Evolutionary conservation across 306 rosid genomes (phyloP), one percentile per base, ranked within the genome.

Genomic region (Sechiopsis laciniata): DNA sequence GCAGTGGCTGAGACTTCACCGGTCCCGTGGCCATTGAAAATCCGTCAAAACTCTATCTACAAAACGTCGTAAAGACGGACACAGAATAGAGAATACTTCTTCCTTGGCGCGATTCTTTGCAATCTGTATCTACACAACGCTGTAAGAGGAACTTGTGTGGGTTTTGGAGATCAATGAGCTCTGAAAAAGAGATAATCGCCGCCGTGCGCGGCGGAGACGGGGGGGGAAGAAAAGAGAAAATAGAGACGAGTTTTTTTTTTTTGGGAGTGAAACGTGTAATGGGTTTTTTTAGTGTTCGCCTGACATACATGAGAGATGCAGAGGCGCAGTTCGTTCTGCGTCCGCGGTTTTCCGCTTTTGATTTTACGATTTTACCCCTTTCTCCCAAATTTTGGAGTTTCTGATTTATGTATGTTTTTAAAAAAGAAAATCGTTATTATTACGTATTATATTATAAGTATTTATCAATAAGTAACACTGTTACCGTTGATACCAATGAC

Each of bases 1-100:
- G 97, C 55, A 94, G 85, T 46, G 96, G 99, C 73, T 86, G 88
- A 11, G 99, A 86, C 85, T 94, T 91, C 50, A 75, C 89, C 14
- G 97, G 99, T 9, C 88, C 88, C 7, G 97, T 88, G 20, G 97
- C 88, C 99, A 94, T 94, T 83, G 56, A 19, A 64, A 64, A 62
- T 32, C 50, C 72, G 5, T 22, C 45, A 22, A 45, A 66, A 10
- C 55, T 66, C 32, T 45, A 12, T 3, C 55, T 19, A 45, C 32
- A 20, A 66, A 45, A 54, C 63, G 75, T 10, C 48, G 63, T 40
- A 40, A 40, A 4, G 11, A 69, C 54, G 5, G 37, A 32, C 37
- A 32, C 37, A 4, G 37, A 26, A 32, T 32, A 10, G 3, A 54
- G 55, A 68, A 48, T n/a, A 16, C 74, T 70, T 70, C 74, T 70